Base-by-base conservation (phyloP, 1,284 basidiomycete genomes). In the Fomitopsis betulina region DNA sequence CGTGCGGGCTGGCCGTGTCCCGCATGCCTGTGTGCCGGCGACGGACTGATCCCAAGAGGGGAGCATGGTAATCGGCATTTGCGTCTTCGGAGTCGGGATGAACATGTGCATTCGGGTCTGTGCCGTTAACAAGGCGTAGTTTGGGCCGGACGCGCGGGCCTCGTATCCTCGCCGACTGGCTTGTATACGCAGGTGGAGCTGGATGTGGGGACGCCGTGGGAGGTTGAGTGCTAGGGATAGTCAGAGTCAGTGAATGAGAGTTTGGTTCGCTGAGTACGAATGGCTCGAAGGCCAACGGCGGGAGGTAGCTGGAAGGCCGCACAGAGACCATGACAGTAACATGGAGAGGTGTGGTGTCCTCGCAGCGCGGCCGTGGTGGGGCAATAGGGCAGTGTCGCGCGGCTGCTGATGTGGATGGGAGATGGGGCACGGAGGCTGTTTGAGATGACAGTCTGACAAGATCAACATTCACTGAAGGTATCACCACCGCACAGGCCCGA, bases 271-370 rank as follows among this genome's bases (percentile, higher is more conserved):
- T 50, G 57, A 58, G 53, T 35, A 45, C 30, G 57, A 58, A 55
- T 32, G 57, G 53, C 53, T 58, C 57, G 53, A 58, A 58, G 23
- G 57, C 32, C 25, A 58, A 52, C 35, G 56, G 56, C 38, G 57
- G 57, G 15, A 58, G 52, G 45, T 58, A 59, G 19, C 47, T 39
- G 37, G 39, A 30, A 27, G 55, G 40, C 25, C 53, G 51, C 43
- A 57, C 55, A 38, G 58, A 55, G 47, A 50, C 42, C 58, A 60
- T 60, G 55, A 39, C 27, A 53, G 58, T 39, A 47, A 37, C 40
- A 53, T 57, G 54, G 51, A 54, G 55, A 53, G 45, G 55, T 10
- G 51, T n/a, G 50, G 50, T 32, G 42, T 21, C 13, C 12, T 40
- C 15, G 58, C 51, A 47, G 37, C 19, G 40, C 45, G 37, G 50